These are phyloP conservation scores for Solanum microdontum DNA, from an alignment of 257 asterid species.

Conservation along the genomic window DNA sequence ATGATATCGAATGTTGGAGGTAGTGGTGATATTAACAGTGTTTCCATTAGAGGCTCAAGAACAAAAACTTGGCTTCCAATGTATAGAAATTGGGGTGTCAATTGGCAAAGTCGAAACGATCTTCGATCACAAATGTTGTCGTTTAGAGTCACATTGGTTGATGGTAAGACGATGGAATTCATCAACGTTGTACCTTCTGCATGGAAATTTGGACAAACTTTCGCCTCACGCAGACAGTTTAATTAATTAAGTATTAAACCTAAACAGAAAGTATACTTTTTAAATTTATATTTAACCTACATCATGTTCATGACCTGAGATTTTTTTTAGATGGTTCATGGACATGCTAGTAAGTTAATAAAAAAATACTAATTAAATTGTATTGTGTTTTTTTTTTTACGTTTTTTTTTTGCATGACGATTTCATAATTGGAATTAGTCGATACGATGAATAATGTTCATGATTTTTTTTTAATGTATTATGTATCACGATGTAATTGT, in stretches of 20 bases:
- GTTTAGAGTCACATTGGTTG: conserved; percentile 29
- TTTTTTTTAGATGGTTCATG: neutral
- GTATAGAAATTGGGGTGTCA: conserved; percentile 66
- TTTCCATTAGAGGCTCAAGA: conserved; percentile 45
- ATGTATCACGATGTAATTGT: neutral
- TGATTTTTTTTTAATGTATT: neutral
- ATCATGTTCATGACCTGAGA: neutral
- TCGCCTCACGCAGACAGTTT: conserved; percentile 41
- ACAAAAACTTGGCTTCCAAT: conserved; percentile 35
- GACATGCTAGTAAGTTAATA: neutral
- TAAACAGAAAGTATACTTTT: neutral
- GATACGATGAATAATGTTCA: neutral
- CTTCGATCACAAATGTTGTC: conserved; percentile 46
- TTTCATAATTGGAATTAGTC: neutral
- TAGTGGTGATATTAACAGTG: conserved; percentile 43
- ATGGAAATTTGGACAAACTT: conserved; percentile 70
- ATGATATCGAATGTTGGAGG: conserved; percentile 65
- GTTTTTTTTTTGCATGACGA: neutral
- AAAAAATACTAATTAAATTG: neutral
- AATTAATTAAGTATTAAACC: neutral
- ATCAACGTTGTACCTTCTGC: conserved; percentile 46
- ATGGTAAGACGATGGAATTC: conserved; percentile 28
- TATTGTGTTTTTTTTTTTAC: neutral
- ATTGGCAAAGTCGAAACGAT: conserved; percentile 46
- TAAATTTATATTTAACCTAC: neutral